These are phyloP conservation scores for Ambrosiella cleistominuta DNA, from an alignment of 2,329 filamentous ascomycete genomes.

Conservation along the genomic window DNA sequence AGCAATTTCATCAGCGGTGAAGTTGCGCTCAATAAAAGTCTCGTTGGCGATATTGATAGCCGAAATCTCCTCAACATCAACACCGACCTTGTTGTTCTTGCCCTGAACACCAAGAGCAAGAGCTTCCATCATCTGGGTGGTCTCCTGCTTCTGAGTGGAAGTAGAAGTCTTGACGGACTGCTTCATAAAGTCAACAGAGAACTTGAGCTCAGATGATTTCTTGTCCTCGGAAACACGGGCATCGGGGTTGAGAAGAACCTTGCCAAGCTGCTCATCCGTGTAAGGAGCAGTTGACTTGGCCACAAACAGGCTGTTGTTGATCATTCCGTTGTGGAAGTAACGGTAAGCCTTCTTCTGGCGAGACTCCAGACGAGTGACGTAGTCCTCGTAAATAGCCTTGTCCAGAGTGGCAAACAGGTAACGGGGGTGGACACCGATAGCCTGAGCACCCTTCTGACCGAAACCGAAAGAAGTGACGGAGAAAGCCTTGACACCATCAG, in stretches of 20 bases:
- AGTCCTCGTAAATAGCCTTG: slow-evolving; percentile 60
- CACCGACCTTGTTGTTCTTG: slow-evolving; percentile 63
- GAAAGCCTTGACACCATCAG: slow-evolving; percentile 95
- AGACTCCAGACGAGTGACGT: slow-evolving; percentile 75
- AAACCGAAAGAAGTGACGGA: slow-evolving; percentile 98
- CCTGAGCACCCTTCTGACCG: slow-evolving; percentile 96
- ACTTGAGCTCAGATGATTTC: slow-evolving; percentile 67
- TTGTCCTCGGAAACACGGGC: slow-evolving; percentile 73
- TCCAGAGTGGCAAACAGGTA: slow-evolving; percentile 94
- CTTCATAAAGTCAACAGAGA: slow-evolving; percentile 52
- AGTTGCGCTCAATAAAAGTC: slow-evolving; percentile 88
- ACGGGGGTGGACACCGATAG: slow-evolving; percentile 88
- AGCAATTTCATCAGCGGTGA: slow-evolving; percentile 63
- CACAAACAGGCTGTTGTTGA: slow-evolving; percentile 95
- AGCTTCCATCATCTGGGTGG: slow-evolving; percentile 58
- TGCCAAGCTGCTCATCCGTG: slow-evolving; percentile 66
- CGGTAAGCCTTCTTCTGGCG: slow-evolving; percentile 98
- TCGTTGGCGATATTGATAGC: slow-evolving; percentile 87
- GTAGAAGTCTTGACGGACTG: slow-evolving; percentile 37
- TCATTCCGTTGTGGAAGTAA: slow-evolving; percentile 94
- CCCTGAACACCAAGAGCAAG: slow-evolving; percentile 49
- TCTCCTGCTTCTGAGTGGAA: slow-evolving; percentile 38
- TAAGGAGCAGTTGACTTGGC: slow-evolving; percentile 88
- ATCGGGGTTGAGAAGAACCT: slow-evolving; percentile 85
- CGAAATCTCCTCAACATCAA: slow-evolving; percentile 80